Percentiles rank a stretch among this genome's conserved stretches.
phyloP scores from a whole-genome alignment of 495 filamentous ascomycete species.

The Pseudoneurospora amorphoporcata region DNA sequence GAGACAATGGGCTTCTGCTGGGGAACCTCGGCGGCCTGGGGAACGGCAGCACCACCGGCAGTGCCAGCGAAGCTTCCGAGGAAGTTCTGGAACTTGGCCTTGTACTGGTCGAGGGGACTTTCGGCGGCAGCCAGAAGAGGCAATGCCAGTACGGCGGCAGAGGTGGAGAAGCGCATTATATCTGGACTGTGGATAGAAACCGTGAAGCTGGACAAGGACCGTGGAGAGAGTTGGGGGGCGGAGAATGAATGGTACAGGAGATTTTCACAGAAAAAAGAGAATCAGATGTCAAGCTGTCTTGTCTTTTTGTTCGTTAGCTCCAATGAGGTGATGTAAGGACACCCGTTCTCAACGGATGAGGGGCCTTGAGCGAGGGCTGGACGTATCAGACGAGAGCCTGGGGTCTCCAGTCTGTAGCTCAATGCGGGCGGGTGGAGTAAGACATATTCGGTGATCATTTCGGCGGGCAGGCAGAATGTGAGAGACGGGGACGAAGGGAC shows the following conservation, averaged over 20 bases:
- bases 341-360: background rate
- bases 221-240: background rate
- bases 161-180: constrained; percentile 63
- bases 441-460: background rate
- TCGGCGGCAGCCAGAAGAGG: constrained; percentile 58
- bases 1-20: constrained; percentile 29
- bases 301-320: background rate
- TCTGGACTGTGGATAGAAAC: constrained; percentile 5
- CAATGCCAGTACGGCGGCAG: constrained; percentile 47
- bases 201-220: background rate
- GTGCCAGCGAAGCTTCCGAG: constrained; percentile 22
- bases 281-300: background rate
- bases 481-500: background rate
- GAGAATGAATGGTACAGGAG: constrained; percentile 2
- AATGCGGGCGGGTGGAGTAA: background rate
- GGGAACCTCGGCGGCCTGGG: constrained; percentile 40
- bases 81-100: constrained; percentile 58
- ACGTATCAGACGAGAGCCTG: background rate
- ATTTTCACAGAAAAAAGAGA: background rate
- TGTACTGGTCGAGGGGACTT: constrained; percentile 43
- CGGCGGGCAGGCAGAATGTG: background rate
- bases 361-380: background rate
- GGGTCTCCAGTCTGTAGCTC: background rate
- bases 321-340: background rate
- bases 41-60: constrained; percentile 25